A percentile compares a stretch with the other conserved stretches of the same genome.
Evolutionary conservation across 768 basidiomycete species (phyloP).

Genomic region (Agaricus bisporus): DNA sequence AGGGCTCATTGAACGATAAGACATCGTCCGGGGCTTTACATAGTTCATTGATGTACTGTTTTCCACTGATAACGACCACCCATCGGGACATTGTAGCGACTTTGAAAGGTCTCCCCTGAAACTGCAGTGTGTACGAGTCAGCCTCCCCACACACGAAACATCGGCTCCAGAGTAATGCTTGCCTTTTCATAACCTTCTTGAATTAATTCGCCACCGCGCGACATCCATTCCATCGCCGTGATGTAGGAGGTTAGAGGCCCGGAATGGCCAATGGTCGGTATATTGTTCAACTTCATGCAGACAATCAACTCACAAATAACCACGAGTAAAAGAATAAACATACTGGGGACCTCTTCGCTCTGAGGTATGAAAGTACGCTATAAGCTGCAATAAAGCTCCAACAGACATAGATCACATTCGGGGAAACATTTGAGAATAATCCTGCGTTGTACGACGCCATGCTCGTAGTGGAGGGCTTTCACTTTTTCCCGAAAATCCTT

Average conservation of each 20-base stretch:
- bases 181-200: conserved; percentile 20
- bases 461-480: not conserved
- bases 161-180: not conserved
- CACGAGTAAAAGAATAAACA: not conserved
- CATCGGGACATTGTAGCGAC: conserved; percentile 4
- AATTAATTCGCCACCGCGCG: conserved; percentile 17
- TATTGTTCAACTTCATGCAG: not conserved
- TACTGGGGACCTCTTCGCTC: conserved; percentile 1
- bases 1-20: conserved; percentile 21
- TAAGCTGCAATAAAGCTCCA: not conserved
- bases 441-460: not conserved
- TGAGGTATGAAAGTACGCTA: not conserved
- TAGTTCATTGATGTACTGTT: conserved; percentile 23
- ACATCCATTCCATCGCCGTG: conserved; percentile 17
- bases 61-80: conserved; percentile 8
- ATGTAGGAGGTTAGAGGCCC: conserved; percentile 19
- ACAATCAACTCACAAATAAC: not conserved
- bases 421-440: not conserved
- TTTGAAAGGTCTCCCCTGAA: not conserved
- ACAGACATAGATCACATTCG: not conserved
- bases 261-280: conserved; percentile 19
- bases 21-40: conserved; percentile 25
- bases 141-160: too few relatives aligned
- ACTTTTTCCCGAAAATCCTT: too few relatives aligned
- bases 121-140: not conserved